Conservation (phyloP, 495 filamentous ascomycete genomes). For the Neurospora terricola region DNA sequence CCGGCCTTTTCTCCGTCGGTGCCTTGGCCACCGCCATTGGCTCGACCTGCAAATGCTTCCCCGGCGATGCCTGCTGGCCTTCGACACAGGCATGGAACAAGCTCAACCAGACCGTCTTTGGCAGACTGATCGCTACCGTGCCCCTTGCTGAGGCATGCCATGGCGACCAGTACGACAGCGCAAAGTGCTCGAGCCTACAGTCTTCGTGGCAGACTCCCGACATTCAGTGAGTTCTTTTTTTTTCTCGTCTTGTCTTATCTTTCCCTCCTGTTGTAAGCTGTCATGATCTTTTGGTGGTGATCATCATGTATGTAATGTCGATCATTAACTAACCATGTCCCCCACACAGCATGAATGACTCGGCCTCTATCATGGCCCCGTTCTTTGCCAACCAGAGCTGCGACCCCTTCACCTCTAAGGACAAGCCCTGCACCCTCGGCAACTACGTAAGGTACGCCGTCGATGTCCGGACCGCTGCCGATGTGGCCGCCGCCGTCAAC, state of each 20-base stretch:
- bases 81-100: constrained; percentile 26
- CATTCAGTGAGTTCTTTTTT: constrained; percentile 20
- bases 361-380: constrained; percentile 35
- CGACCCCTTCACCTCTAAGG: constrained; percentile 18
- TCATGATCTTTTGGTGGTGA: not conserved
- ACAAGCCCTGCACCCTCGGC: constrained; percentile 39
- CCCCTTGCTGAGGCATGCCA: constrained; percentile 44
- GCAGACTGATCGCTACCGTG: constrained; percentile 38
- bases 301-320: not conserved
- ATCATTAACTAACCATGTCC: constrained; percentile 20
- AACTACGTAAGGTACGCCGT: constrained; percentile 49
- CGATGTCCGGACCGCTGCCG: constrained; percentile 26
- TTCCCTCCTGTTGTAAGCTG: not conserved
- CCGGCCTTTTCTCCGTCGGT: constrained; percentile 11
- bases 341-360: constrained; percentile 26
- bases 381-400: constrained; percentile 36
- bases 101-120: constrained; percentile 35
- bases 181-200: constrained; percentile 13
- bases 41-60: constrained; percentile 40
- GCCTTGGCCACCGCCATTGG: not conserved
- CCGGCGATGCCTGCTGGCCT: constrained; percentile 42
- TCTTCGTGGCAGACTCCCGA: constrained; percentile 19
- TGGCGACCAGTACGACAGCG: constrained; percentile 17
- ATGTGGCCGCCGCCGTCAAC: constrained; percentile 33
- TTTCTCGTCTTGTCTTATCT: not conserved